Conservation (phyloP, 2,329 filamentous ascomycete species). For the Monosporascus sp. region DNA sequence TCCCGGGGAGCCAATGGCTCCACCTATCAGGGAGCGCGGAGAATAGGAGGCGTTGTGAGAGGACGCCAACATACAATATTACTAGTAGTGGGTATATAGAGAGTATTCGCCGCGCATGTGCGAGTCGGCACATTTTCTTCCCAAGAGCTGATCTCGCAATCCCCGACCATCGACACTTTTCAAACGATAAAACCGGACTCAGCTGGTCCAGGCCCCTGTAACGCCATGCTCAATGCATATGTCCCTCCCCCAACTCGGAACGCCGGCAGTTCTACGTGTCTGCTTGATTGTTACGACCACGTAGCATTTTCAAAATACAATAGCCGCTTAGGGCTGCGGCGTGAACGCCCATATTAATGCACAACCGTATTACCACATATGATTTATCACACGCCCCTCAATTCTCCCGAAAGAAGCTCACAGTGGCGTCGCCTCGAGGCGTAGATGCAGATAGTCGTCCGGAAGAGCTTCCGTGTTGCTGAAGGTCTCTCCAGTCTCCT, state of each 20-base stretch:
- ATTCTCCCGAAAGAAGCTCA: neutral
- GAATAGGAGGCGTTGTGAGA: neutral
- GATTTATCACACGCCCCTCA: neutral
- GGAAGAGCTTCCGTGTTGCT: constrained; percentile 11
- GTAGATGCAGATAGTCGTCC: constrained; percentile 19
- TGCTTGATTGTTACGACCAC: neutral
- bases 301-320: neutral
- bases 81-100: neutral
- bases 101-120: neutral
- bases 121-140: neutral
- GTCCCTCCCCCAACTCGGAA: neutral
- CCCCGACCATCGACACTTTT: neutral
- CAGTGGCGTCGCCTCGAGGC: constrained; percentile 6
- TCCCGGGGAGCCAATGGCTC: too few species aligned
- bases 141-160: neutral
- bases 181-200: neutral
- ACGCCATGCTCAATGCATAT: neutral
- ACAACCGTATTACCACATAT: neutral
- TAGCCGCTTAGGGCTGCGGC: neutral
- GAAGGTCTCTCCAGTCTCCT: constrained; percentile 19
- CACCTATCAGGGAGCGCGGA: neutral
- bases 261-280: neutral
- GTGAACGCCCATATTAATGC: neutral
- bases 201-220: neutral
- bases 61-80: neutral